Evolutionary conservation across 805 yeast species (phyloP), one percentile per base, ranked within the genome.

Genomic region (Nakazawaea peltata): DNA sequence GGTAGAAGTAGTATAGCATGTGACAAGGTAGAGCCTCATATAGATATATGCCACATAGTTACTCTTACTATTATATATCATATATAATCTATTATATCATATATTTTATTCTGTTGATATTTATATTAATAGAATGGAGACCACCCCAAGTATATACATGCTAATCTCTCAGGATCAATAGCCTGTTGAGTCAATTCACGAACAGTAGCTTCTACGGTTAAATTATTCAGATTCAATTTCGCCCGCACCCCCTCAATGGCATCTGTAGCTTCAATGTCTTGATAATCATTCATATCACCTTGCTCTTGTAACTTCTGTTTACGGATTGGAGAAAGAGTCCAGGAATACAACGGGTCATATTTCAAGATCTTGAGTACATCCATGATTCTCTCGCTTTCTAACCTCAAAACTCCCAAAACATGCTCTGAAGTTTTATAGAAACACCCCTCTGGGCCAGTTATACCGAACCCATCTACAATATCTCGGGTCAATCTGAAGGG

Each of bases 401-500:
- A 56, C 37, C 94, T 61, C 30, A 92, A 57, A 2, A 82, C 84
- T 16, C 71, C 56, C 40, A 83, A 71, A 0, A 84, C 82, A 39
- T 74, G 73, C 48, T 84, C 94, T 45, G 94, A 79, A 26, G 81
- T 73, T 41, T 71, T 67, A 34, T 72, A 66, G 50, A 86, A 92
- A 1, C 78, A 60, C 0, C 98, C 98, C 35, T 77, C 74, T 0
- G 74, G 74, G 0, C 95, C 95, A n/a, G 82, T 71, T 5, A 82
- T 66, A 0, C 99, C 99, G 63, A 94, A 72, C 0, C 94, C 98
- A 60, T 92, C 97, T 4, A 87, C 79, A 35, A 92, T 67, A 53
- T 94, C 97, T 39, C 94, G 63, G 0, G 97, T 85, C 24, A 94
- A 61, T 42, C 99, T 60, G 52, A 92, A 94, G 4, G 99, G 98